A percentile compares a stretch with the other conserved stretches of the same genome.
These are phyloP conservation scores for Hypoxylon sp. DNA, from an alignment of 2,329 filamentous ascomycete species.

Conservation along the genomic window DNA sequence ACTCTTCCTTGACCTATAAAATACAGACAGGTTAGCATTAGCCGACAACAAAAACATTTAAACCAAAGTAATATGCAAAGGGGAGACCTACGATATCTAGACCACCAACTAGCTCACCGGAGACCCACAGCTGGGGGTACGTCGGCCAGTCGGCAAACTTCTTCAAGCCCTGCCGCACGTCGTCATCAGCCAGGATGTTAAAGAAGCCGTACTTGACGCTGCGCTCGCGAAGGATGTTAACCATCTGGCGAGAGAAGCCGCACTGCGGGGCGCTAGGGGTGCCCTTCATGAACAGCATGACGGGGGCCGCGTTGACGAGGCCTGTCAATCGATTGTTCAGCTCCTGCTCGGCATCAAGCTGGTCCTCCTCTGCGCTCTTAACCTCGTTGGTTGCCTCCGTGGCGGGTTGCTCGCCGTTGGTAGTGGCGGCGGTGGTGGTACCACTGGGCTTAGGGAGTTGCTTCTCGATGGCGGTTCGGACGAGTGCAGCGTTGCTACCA, in stretches of 20 bases:
- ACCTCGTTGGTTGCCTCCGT: conserved; percentile 39
- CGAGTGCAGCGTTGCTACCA: conserved; percentile 89
- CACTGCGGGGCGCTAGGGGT: conserved; percentile 89
- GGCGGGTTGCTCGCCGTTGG: conserved; percentile 42
- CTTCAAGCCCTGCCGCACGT: conserved; percentile 96
- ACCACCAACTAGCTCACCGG: conserved; percentile 91
- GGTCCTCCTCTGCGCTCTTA: conserved; percentile 52
- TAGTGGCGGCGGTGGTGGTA: not conserved
- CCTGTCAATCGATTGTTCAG: conserved; percentile 84
- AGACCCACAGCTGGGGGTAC: conserved; percentile 93
- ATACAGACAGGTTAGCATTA: conserved; percentile 26
- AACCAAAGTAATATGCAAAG: not conserved
- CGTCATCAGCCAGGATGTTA: conserved; percentile 97
- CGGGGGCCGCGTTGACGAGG: conserved; percentile 93
- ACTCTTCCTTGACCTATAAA: conserved; percentile 89
- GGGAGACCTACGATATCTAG: conserved; percentile 88
- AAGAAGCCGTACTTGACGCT: conserved; percentile 98
- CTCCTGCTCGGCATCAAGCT: conserved; percentile 76
- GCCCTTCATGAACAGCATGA: conserved; percentile 99
- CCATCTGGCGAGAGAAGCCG: conserved; percentile 92
- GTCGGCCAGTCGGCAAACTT: conserved; percentile 99
- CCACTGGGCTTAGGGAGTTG: conserved; percentile 66
- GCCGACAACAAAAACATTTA: conserved; percentile 23
- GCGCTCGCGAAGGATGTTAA: conserved; percentile 87
- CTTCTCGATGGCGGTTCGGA: conserved; percentile 87